phyloP scores from a whole-genome alignment of 805 yeast species.

The Kazachstania kunashirensis region DNA sequence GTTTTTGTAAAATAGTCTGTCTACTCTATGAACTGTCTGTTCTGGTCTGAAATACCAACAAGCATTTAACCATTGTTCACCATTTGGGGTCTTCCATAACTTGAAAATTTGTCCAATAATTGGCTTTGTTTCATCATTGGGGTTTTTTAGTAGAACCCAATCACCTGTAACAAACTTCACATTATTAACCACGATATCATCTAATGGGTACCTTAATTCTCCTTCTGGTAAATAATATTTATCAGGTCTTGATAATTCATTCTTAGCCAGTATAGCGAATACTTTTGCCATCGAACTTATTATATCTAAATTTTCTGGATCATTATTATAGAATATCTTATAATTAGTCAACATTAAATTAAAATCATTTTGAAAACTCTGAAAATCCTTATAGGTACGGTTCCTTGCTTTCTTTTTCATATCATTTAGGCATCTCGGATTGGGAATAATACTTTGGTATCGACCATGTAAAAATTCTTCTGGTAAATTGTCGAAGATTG shows the following conservation, averaged over 20 bases:
- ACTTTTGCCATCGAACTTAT: constrained; percentile 51
- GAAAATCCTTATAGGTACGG: constrained; percentile 69
- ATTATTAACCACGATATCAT: constrained; percentile 60
- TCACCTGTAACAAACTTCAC: constrained; percentile 79
- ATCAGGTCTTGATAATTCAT: constrained; percentile 76
- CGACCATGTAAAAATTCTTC: constrained; percentile 39
- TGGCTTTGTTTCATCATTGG: constrained; percentile 81
- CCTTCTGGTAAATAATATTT: constrained; percentile 52
- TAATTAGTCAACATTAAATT: constrained; percentile 65
- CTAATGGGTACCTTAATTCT: constrained; percentile 66
- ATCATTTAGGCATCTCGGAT: constrained; percentile 60
- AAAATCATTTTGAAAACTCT: constrained; percentile 68
- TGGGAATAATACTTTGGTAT: constrained; percentile 40
- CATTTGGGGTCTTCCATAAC: constrained; percentile 73
- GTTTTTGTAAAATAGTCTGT: constrained; percentile 80
- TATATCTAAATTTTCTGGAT: constrained; percentile 49
- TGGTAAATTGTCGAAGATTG: constrained; percentile 73
- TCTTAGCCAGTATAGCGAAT: constrained; percentile 48
- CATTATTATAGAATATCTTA: constrained; percentile 50
- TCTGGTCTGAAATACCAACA: constrained; percentile 98
- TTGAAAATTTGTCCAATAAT: constrained; percentile 90
- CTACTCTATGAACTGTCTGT: constrained; percentile 91
- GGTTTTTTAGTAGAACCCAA: constrained; percentile 87
- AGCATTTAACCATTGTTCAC: constrained; percentile 77
- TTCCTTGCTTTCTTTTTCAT: constrained; percentile 77